phyloP scores from a whole-genome alignment of 1,139 yeast genomes.

The Debaryomyces fabryi region DNA sequence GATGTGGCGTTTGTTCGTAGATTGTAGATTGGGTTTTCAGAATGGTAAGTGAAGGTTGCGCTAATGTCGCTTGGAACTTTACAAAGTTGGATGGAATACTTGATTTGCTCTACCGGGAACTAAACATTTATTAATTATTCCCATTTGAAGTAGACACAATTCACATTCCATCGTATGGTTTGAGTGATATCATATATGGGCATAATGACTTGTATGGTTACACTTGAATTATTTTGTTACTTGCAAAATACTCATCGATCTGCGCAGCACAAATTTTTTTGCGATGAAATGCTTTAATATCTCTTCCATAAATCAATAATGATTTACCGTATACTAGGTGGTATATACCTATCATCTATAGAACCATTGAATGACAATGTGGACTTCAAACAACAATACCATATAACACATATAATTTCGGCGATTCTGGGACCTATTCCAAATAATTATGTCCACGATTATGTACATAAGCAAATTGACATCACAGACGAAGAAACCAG shows the following conservation, averaged over 20 bases:
- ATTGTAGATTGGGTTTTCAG: not conserved
- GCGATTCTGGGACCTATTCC: slow-evolving; percentile 68
- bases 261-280: slow-evolving; percentile 6
- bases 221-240: not conserved
- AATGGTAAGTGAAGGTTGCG: too few relatives aligned
- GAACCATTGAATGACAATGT: slow-evolving; percentile 51
- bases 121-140: too few relatives aligned
- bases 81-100: too few relatives aligned
- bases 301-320: slow-evolving; percentile 5
- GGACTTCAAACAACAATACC: slow-evolving; percentile 45
- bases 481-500: slow-evolving; percentile 68
- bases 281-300: not conserved
- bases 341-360: slow-evolving; percentile 61
- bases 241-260: slow-evolving; percentile 3
- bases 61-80: too few relatives aligned
- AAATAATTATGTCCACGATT: slow-evolving; percentile 45
- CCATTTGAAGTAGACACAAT: too few relatives aligned
- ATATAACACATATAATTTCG: slow-evolving; percentile 71
- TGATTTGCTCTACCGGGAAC: too few relatives aligned
- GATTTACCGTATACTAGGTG: slow-evolving; percentile 60
- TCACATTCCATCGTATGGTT: too few relatives aligned
- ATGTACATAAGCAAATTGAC: slow-evolving; percentile 63
- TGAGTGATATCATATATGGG: too few relatives aligned
- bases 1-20: not conserved
- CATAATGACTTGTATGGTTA: too few relatives aligned